A percentile compares a stretch with the other conserved stretches of the same genome.
phyloP scores from a whole-genome alignment of 148 eudicot genomes.

The Suaeda aralocaspica region DNA sequence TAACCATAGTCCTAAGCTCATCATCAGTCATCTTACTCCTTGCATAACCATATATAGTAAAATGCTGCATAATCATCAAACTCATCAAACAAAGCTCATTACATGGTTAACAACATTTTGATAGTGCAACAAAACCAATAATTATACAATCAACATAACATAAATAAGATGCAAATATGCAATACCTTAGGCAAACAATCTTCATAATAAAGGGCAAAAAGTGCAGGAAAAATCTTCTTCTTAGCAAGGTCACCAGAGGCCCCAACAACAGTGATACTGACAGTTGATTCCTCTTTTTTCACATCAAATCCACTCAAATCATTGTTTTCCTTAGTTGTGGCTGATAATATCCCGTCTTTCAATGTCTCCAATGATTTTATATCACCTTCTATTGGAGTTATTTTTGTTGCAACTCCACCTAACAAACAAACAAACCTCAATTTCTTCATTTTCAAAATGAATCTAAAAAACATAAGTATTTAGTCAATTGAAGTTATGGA shows the following conservation, averaged over 20 bases:
- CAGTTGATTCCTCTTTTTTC: slow-evolving; percentile 58
- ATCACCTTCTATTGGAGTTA: slow-evolving; percentile 35
- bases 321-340: slow-evolving; percentile 32
- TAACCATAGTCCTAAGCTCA: slow-evolving; percentile 82
- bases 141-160: no score
- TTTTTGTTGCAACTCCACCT: slow-evolving; percentile 48
- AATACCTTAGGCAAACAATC: slow-evolving; percentile 83
- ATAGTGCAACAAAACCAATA: no score
- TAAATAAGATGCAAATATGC: no score
- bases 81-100: not conserved
- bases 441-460: not conserved
- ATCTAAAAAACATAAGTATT: not conserved
- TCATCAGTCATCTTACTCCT: slow-evolving; percentile 98
- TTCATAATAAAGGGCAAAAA: slow-evolving; percentile 95
- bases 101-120: no score
- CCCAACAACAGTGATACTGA: slow-evolving; percentile 94
- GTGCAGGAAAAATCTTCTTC: slow-evolving; percentile 98
- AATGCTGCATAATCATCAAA: slow-evolving; percentile 56
- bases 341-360: slow-evolving; percentile 42
- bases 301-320: slow-evolving; percentile 36
- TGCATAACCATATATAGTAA: slow-evolving; percentile 93
- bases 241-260: slow-evolving; percentile 99
- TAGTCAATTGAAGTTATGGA: no score
- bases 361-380: slow-evolving; percentile 35
- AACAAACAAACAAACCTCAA: slow-evolving; percentile 16